These are phyloP conservation scores for Apiotrichum porosum DNA, from an alignment of 1,284 basidiomycete genomes.

Conservation along the genomic window DNA sequence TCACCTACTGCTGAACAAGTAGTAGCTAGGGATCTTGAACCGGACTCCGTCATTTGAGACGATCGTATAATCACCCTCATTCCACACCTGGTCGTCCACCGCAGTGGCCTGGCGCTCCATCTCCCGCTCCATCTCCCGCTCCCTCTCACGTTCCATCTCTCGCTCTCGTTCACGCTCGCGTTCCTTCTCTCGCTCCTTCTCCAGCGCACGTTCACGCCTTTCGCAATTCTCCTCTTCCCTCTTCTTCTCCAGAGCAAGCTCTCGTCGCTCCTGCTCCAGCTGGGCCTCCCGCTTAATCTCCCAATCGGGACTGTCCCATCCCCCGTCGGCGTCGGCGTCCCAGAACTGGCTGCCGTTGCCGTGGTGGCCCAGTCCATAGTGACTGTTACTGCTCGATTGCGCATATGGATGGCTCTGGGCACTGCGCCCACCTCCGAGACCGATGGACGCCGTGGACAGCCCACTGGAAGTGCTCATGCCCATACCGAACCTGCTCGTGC, in stretches of 20 bases:
- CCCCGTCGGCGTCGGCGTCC: too few species aligned
- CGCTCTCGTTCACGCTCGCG: neutral
- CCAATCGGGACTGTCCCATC: too few species aligned
- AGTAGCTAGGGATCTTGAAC: constrained; percentile 16
- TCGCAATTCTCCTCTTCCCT: neutral
- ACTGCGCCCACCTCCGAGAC: too few species aligned
- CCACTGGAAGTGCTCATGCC: too few species aligned
- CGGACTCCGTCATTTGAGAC: constrained; percentile 9
- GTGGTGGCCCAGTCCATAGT: too few species aligned
- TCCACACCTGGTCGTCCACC: constrained; percentile 11
- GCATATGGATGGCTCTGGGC: too few species aligned
- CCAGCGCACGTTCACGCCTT: neutral
- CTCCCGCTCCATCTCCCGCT: neutral
- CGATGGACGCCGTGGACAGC: too few species aligned
- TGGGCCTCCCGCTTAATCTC: too few species aligned
- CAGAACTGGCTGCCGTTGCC: too few species aligned
- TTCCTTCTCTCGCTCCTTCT: neutral
- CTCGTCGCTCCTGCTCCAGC: too few species aligned
- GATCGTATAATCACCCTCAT: constrained; percentile 17
- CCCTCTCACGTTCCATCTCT: neutral
- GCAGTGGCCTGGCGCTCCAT: neutral
- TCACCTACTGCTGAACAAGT: constrained; percentile 13
- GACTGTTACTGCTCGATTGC: too few species aligned
- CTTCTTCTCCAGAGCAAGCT: neutral
- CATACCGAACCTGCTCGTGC: too few species aligned